These are phyloP conservation scores for Yamadazyma olivae DNA, from an alignment of 805 yeast genomes.

Conservation along the genomic window DNA sequence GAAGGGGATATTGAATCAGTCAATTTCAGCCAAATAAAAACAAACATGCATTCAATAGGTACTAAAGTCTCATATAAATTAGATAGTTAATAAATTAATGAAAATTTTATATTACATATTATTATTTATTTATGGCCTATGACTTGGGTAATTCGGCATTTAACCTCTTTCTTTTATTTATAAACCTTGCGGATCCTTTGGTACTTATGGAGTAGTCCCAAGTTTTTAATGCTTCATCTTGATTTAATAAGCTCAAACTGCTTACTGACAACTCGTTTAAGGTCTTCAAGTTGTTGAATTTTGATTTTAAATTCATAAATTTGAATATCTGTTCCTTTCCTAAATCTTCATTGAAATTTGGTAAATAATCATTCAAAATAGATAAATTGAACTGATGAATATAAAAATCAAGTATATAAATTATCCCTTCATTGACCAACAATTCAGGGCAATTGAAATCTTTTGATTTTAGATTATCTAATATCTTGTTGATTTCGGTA, in stretches of 20 bases:
- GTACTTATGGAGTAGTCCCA: constrained; percentile 40
- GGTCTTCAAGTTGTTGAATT: constrained; percentile 37
- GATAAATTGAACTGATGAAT: constrained; percentile 54
- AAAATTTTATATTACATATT: background rate
- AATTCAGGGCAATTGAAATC: constrained; percentile 42
- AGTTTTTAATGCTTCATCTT: constrained; percentile 46
- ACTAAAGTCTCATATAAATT: constrained; percentile 63
- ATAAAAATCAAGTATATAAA: constrained; percentile 59
- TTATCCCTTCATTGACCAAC: constrained; percentile 48
- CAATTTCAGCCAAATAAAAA: constrained; percentile 62
- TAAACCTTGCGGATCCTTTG: constrained; percentile 48
- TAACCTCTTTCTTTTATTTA: constrained; percentile 48
- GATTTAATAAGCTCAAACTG: constrained; percentile 23
- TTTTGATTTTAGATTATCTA: constrained; percentile 30
- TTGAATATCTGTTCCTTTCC: constrained; percentile 48
- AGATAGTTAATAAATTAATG: constrained; percentile 11
- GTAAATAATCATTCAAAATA: constrained; percentile 44
- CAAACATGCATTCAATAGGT: constrained; percentile 67
- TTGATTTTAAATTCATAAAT: constrained; percentile 42
- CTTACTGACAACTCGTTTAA: constrained; percentile 28
- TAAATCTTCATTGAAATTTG: constrained; percentile 27
- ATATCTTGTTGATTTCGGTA: constrained; percentile 9
- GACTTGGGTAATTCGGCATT: constrained; percentile 27
- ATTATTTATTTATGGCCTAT: background rate
- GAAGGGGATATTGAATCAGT: constrained; percentile 60